phyloP scores from a whole-genome alignment of 2,329 filamentous ascomycete genomes.

The Coniochaeta ligniaria region DNA sequence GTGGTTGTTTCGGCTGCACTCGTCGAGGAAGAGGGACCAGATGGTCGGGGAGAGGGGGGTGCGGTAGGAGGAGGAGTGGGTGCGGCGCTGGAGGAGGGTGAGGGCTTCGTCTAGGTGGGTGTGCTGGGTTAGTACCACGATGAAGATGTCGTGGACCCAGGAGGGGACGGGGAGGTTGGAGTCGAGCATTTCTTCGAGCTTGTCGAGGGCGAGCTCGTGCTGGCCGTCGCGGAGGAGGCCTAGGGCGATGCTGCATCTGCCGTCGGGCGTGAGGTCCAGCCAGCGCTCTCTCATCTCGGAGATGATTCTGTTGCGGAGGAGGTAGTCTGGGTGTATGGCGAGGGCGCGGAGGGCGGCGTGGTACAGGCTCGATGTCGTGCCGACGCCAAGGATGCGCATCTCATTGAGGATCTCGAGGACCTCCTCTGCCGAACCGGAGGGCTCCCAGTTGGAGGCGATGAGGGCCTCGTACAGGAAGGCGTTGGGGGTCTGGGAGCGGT shows the following conservation, averaged over 20 bases:
- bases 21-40: constrained; percentile 68
- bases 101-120: constrained; percentile 74
- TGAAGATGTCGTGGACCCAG: constrained; percentile 75
- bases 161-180: constrained; percentile 46
- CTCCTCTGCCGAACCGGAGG: constrained; percentile 58
- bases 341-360: constrained; percentile 68
- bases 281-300: constrained; percentile 68
- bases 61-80: constrained; percentile 1
- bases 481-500: constrained; percentile 48
- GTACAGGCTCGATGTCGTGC: constrained; percentile 59
- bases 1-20: constrained; percentile 58
- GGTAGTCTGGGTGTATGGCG: constrained; percentile 78
- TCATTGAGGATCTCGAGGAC: constrained; percentile 62
- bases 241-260: constrained; percentile 60
- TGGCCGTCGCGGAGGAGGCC: constrained; percentile 76
- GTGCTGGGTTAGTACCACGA: constrained; percentile 64
- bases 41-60: constrained; percentile 35
- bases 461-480: constrained; percentile 64
- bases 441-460: constrained; percentile 63
- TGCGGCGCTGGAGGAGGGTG: constrained; percentile 55
- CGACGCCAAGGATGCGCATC: constrained; percentile 56
- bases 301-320: constrained; percentile 65
- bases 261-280: constrained; percentile 54
- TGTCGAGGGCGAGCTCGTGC: constrained; percentile 70
- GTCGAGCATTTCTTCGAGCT: constrained; percentile 59